Base-by-base conservation (phyloP, 2,329 filamentous ascomycete species). In the Fusarium penzigii region DNA sequence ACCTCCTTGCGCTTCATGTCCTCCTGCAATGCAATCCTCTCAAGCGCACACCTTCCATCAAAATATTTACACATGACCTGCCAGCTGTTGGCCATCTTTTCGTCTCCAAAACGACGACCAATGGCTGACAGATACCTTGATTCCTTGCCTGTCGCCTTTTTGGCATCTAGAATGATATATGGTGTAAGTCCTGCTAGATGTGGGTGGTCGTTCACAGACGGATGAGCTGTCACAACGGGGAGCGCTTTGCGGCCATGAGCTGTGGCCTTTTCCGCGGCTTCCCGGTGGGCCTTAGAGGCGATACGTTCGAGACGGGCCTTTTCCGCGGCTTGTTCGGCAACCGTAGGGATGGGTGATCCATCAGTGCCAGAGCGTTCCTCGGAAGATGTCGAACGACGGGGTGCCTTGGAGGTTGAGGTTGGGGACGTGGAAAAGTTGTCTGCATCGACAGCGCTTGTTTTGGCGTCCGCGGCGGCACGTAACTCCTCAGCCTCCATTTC, bases 1-100 rank as follows among this genome's bases (percentile, higher is more conserved):
- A 91, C 80, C 61, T 89, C 87, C 73, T 93, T 95, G 51, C 91
- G 80, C 76, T 94, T 96, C 75, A 95, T 81, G 6, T 89, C 89
- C 72, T 97, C 91, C 51, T 88, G 82, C n/a, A 94, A 76, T 1
- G 89, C 84, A 59, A 99, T 88, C 62, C 92, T 86, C 74, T 99
- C 94, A 53, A 97, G 78, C 3, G 92, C 87, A 66, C 88, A 86
- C 51, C 81, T 82, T 1, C 94, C 94, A 69, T 97, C 92, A 63
- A 97, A 90, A 70, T 97, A 94, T 70, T 89, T 90, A 64, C 87
- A 81, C 62, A 96, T 85, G 42, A 81, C 76, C 2, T 84, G 82
- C 88, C 92, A 96, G 44, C 83, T 80, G 51, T 84, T 80, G 40
- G 83, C 78, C 13, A 89, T 71, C 52, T 85, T 82, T 14, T 77